Evolutionary conservation across 2,329 filamentous ascomycete species (phyloP).

Genomic region (Xylaria sp.): DNA sequence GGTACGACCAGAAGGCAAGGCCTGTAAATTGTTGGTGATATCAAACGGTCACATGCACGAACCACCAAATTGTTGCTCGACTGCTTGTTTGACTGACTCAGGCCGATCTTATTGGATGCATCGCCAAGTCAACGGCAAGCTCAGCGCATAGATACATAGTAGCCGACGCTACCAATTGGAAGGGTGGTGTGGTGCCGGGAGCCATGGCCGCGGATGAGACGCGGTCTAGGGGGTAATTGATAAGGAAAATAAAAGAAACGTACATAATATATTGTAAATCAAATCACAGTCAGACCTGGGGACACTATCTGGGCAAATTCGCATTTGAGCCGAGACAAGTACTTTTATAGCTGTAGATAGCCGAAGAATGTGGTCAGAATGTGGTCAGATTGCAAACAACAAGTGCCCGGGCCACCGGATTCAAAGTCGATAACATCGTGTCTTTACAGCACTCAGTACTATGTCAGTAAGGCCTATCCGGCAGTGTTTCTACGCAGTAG

Average conservation of each 20-base stretch:
- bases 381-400: not conserved
- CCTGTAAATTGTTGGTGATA: not conserved
- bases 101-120: not conserved
- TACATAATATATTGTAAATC: no score
- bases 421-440: not conserved
- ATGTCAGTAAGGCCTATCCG: no score
- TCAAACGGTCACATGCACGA: not conserved
- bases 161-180: not conserved
- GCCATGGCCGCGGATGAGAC: constrained; percentile 2
- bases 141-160: not conserved
- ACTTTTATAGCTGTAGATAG: not conserved
- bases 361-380: not conserved
- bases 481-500: no score
- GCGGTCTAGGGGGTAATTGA: not conserved
- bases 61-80: not conserved
- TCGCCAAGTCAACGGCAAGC: not conserved
- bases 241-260: no score
- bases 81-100: not conserved
- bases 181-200: not conserved
- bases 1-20: not conserved
- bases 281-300: not conserved
- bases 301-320: not conserved
- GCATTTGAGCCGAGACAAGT: not conserved
- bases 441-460: no score
- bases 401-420: not conserved